phyloP scores from a whole-genome alignment of 2,329 filamentous ascomycete species.

The Ceratocystis cubensis region DNA sequence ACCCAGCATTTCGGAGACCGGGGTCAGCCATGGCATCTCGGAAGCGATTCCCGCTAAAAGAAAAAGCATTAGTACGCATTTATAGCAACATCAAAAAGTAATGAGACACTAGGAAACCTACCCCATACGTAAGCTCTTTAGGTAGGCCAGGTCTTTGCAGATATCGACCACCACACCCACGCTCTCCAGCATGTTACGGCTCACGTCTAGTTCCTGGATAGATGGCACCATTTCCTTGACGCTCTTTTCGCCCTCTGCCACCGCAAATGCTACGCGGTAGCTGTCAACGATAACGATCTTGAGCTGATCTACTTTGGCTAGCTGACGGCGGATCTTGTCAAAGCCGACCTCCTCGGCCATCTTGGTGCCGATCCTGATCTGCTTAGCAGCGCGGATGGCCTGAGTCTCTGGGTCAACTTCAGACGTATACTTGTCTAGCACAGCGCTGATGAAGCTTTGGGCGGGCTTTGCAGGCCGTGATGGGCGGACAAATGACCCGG shows the following conservation, averaged over 20 bases:
- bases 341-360: constrained; percentile 90
- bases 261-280: constrained; percentile 42
- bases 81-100: no score
- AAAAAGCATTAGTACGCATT: neutral
- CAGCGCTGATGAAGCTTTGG: constrained; percentile 64
- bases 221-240: constrained; percentile 47
- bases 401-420: constrained; percentile 29
- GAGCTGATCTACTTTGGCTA: constrained; percentile 66
- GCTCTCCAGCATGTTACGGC: constrained; percentile 64
- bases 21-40: constrained; percentile 31
- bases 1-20: constrained; percentile 27
- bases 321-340: constrained; percentile 73
- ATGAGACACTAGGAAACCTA: neutral
- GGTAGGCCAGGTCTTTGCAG: constrained; percentile 52
- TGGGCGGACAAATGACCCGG: constrained; percentile 79
- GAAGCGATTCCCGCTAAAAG: constrained; percentile 62
- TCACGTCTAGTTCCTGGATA: constrained; percentile 70
- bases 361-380: constrained; percentile 63
- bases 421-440: constrained; percentile 72
- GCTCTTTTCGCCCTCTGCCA: constrained; percentile 27
- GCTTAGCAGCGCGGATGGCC: constrained; percentile 25
- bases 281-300: constrained; percentile 73
- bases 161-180: constrained; percentile 57
- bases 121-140: constrained; percentile 42
- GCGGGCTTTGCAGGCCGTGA: constrained; percentile 55